Percentiles rank a stretch among this genome's conserved stretches.
Conservation (phyloP, 495 filamentous ascomycete species). For the Aeminium ludgeri region DNA sequence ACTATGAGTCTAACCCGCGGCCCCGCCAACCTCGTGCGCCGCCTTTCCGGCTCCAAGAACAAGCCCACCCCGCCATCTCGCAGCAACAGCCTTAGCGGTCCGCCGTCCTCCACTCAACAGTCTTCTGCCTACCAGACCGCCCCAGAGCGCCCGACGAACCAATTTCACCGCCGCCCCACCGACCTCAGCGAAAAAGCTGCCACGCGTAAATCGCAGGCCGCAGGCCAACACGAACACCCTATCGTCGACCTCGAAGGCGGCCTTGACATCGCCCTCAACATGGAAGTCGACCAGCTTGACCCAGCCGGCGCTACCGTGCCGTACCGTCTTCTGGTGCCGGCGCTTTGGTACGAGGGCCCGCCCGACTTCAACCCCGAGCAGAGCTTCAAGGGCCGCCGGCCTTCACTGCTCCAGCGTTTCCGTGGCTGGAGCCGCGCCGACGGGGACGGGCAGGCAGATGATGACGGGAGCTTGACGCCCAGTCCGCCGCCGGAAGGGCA, state of each 20-base stretch:
- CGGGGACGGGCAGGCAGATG: background rate
- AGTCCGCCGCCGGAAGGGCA: background rate
- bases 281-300: slow-evolving; percentile 70
- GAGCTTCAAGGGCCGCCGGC: slow-evolving; percentile 23
- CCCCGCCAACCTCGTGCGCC: slow-evolving; percentile 17
- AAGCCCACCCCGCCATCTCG: background rate
- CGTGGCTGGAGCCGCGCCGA: background rate
- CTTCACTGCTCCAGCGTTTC: slow-evolving; percentile 1
- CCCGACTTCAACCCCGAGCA: slow-evolving; percentile 25
- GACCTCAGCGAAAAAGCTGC: slow-evolving; percentile 46
- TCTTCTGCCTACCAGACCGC: background rate
- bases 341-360: slow-evolving; percentile 38
- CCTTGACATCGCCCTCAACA: slow-evolving; percentile 67
- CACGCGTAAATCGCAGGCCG: too few species aligned
- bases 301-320: slow-evolving; percentile 77
- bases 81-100: slow-evolving; percentile 5
- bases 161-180: slow-evolving; percentile 59
- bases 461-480: background rate
- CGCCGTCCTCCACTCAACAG: background rate
- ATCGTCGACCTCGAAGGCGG: slow-evolving; percentile 62
- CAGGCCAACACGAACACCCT: too few species aligned
- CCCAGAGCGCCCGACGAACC: slow-evolving; percentile 20
- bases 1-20: slow-evolving; percentile 7
- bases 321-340: slow-evolving; percentile 74
- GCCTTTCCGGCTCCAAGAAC: slow-evolving; percentile 13